These are phyloP conservation scores for Diaporthe capsici DNA, from an alignment of 2,329 filamentous ascomycete species.

Conservation along the genomic window DNA sequence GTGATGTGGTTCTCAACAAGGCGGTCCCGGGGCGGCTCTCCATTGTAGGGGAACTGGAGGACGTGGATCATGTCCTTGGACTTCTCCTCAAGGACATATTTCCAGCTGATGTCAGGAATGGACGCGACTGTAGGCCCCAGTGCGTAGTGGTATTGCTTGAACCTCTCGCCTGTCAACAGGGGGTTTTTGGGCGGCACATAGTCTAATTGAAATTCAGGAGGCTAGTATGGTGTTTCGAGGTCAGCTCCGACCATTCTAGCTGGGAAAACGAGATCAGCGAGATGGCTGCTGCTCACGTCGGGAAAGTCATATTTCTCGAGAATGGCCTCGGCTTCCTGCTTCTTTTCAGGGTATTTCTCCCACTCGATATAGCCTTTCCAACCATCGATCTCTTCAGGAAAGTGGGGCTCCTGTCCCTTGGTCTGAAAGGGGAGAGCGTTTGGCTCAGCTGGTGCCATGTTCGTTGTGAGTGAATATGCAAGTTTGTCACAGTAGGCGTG, in stretches of 20 bases:
- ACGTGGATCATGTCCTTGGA: constrained; percentile 73
- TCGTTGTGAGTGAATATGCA: neutral
- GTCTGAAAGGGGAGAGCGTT: constrained; percentile 30
- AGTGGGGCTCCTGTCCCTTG: constrained; percentile 33
- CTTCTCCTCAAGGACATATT: constrained; percentile 69
- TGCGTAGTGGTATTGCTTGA: constrained; percentile 72
- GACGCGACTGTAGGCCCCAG: constrained; percentile 56
- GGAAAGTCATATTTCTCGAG: constrained; percentile 66
- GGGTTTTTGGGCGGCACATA: constrained; percentile 71
- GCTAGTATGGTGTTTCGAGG: constrained; percentile 45
- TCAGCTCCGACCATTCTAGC: constrained; percentile 37
- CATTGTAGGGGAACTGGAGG: constrained; percentile 75
- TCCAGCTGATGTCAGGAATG: constrained; percentile 72
- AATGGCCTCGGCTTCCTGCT: constrained; percentile 69
- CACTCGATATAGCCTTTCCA: constrained; percentile 74
- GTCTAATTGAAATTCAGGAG: constrained; percentile 69
- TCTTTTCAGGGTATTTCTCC: constrained; percentile 79
- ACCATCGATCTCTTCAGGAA: constrained; percentile 48
- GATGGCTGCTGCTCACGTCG: constrained; percentile 41
- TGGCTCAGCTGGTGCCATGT: constrained; percentile 37
- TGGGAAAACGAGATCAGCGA: neutral
- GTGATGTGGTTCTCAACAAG: constrained; percentile 73
- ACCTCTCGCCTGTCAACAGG: constrained; percentile 67
- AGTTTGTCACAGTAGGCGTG: neutral
- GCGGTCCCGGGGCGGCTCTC: constrained; percentile 69